phyloP scores from a whole-genome alignment of 192 early-diverging fungal genomes.

The Coemansia sp. region DNA sequence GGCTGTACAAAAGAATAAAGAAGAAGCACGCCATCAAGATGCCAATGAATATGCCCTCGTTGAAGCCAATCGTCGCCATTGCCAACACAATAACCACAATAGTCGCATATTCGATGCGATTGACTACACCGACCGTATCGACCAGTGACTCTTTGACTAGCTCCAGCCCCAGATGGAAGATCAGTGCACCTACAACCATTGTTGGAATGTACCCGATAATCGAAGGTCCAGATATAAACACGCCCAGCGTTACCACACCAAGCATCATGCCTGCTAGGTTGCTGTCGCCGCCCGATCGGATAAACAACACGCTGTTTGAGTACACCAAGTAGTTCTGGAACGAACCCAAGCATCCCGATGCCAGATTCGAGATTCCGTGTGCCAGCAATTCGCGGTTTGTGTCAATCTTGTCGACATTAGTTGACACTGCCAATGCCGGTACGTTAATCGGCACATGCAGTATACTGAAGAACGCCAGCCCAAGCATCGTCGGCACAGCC shows the following conservation, averaged over 20 bases:
- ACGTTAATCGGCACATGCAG: conserved; percentile 98
- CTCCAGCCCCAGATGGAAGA: conserved; percentile 95
- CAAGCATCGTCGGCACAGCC: conserved; percentile 88
- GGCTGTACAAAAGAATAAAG: conserved; percentile 81
- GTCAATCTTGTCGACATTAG: conserved; percentile 82
- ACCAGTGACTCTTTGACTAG: conserved; percentile 86
- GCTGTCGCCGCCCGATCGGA: conserved; percentile 87
- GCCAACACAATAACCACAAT: conserved; percentile 79
- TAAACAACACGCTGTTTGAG: conserved; percentile 88
- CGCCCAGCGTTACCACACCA: conserved; percentile 64
- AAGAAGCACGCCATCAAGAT: conserved; percentile 92
- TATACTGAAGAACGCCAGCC: conserved; percentile 92
- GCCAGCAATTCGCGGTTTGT: conserved; percentile 89
- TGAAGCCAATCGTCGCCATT: conserved; percentile 94
- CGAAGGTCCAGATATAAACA: conserved; percentile 81
- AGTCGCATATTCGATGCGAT: conserved; percentile 86
- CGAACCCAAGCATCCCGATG: conserved; percentile 75
- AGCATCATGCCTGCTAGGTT: conserved; percentile 85
- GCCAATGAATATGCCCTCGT: conserved; percentile 93
- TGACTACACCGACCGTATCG: conserved; percentile 84
- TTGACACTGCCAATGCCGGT: conserved; percentile 89
- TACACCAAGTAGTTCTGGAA: conserved; percentile 93
- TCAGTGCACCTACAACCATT: conserved; percentile 91
- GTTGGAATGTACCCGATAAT: conserved; percentile 92
- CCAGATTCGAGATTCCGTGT: conserved; percentile 86